phyloP scores from a whole-genome alignment of 2,329 filamentous ascomycete genomes.

The Colletotrichum echinochloae region DNA sequence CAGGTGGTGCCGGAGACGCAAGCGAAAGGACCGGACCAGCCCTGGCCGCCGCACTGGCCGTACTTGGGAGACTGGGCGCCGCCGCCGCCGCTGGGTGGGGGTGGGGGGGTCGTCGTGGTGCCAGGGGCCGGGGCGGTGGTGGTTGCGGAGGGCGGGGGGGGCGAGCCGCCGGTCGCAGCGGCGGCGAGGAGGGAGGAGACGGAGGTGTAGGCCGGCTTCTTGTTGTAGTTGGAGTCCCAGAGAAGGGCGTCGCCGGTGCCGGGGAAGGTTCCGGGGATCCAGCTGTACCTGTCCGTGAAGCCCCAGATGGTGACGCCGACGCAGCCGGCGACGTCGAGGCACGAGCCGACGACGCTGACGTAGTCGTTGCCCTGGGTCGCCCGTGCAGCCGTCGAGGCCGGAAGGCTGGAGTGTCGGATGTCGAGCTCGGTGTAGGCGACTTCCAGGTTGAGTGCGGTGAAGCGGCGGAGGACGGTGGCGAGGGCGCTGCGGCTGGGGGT shows the following conservation, averaged over 20 bases:
- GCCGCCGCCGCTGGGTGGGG: slow-evolving; percentile 14
- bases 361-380: slow-evolving; percentile 40
- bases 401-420: slow-evolving; percentile 62
- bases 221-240: slow-evolving; percentile 51
- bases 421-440: slow-evolving; percentile 73
- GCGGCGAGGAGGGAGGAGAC: slow-evolving; percentile 53
- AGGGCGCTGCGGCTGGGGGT: slow-evolving; percentile 59
- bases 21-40: slow-evolving; percentile 41
- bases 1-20: slow-evolving; percentile 40
- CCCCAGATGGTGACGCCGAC: not conserved
- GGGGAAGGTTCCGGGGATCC: slow-evolving; percentile 53
- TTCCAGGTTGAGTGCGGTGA: slow-evolving; percentile 64
- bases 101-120: not conserved
- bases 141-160: not conserved
- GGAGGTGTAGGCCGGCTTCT: slow-evolving; percentile 55
- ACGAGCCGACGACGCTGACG: not conserved
- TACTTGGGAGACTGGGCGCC: slow-evolving; percentile 32
- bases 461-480: slow-evolving; percentile 60
- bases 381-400: slow-evolving; percentile 60
- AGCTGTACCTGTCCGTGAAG: slow-evolving; percentile 1
- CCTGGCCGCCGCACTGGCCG: slow-evolving; percentile 43
- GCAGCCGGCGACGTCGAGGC: not conserved
- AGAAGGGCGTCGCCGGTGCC: slow-evolving; percentile 56
- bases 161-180: slow-evolving; percentile 42
- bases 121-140: not conserved